These are phyloP conservation scores for Dentipellis sp. DNA, from an alignment of 768 basidiomycete genomes.

Conservation along the genomic window DNA sequence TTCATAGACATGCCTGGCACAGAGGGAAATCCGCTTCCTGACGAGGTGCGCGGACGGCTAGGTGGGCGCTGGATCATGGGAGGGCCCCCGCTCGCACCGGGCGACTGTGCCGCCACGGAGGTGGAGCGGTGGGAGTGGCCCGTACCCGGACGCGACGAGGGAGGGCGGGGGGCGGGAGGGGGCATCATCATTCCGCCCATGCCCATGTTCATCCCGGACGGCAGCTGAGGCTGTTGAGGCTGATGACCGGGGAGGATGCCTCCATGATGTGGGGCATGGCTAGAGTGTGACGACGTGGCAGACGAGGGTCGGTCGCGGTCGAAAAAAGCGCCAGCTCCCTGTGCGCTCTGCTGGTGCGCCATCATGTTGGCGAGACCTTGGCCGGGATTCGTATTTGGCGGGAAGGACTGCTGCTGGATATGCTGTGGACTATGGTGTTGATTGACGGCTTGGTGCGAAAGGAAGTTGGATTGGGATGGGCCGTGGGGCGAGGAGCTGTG, in stretches of 20 bases:
- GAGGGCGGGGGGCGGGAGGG: conserved; percentile 13
- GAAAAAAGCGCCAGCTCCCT: conserved; percentile 9
- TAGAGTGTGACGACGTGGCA: conserved; percentile 7
- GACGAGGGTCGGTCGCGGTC: conserved; percentile 10
- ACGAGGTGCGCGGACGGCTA: conserved; percentile 18
- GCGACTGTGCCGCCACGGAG: conserved; percentile 4
- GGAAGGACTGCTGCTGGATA: background rate
- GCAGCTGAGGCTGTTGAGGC: background rate
- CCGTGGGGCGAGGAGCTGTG: background rate
- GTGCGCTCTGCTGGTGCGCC: conserved; percentile 12
- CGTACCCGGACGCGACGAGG: conserved; percentile 13
- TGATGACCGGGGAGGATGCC: conserved; percentile 5
- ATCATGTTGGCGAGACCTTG: conserved; percentile 10
- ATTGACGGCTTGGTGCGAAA: background rate
- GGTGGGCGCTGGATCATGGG: conserved; percentile 19
- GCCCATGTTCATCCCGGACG: conserved; percentile 8
- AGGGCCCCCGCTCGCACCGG: conserved; percentile 6
- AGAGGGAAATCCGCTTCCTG: conserved; percentile 12
- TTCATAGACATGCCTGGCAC: conserved; percentile 10
- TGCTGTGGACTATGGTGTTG: background rate
- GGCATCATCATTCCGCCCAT: conserved; percentile 17
- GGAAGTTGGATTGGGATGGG: no score
- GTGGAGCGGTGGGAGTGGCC: conserved; percentile 8
- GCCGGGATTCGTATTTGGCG: conserved; percentile 4
- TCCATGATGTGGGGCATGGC: background rate